Evolutionary conservation across 495 filamentous ascomycete genomes (phyloP).

Genomic region (Penicillium dipodomyicola): DNA sequence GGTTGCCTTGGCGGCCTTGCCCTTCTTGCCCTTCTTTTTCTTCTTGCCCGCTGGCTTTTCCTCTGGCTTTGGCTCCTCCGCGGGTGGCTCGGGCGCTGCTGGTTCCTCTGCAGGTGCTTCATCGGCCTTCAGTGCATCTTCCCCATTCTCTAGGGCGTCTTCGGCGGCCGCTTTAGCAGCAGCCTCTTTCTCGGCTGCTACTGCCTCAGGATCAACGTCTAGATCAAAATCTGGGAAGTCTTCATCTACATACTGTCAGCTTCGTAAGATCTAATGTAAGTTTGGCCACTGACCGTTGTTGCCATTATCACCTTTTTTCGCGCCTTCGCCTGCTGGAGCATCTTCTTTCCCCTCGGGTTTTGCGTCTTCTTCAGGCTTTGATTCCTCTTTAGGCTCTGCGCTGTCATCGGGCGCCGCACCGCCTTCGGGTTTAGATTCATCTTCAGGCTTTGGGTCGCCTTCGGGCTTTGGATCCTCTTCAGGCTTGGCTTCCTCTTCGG

Average conservation of each 20-base stretch:
- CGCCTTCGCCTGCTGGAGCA: conserved; percentile 1
- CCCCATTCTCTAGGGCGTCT: conserved; percentile 24
- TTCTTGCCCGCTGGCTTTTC: conserved; percentile 9
- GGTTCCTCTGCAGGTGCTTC: conserved; percentile 12
- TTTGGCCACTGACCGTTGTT: conserved; percentile 21
- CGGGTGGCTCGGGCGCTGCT: not conserved
- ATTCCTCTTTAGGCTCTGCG: not conserved
- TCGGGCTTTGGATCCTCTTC: too few species aligned
- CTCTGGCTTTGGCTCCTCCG: not conserved
- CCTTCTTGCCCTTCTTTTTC: conserved; percentile 18
- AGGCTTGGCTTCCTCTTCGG: not conserved
- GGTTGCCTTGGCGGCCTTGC: conserved; percentile 3
- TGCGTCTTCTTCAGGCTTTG: not conserved
- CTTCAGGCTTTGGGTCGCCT: conserved; percentile 5
- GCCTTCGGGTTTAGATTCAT: not conserved
- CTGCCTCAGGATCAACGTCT: conserved; percentile 28
- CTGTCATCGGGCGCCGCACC: not conserved
- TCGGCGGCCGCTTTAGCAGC: conserved; percentile 27
- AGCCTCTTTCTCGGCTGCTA: conserved; percentile 34
- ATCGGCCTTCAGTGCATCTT: conserved; percentile 11
- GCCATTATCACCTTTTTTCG: conserved; percentile 15
- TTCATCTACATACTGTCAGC: conserved; percentile 25
- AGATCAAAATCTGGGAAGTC: conserved; percentile 32
- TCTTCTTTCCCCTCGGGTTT: not conserved
- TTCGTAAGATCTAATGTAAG: not conserved